Conservation (phyloP, 352 stramenopile genomes). For the Phytopythium delawarense region DNA sequence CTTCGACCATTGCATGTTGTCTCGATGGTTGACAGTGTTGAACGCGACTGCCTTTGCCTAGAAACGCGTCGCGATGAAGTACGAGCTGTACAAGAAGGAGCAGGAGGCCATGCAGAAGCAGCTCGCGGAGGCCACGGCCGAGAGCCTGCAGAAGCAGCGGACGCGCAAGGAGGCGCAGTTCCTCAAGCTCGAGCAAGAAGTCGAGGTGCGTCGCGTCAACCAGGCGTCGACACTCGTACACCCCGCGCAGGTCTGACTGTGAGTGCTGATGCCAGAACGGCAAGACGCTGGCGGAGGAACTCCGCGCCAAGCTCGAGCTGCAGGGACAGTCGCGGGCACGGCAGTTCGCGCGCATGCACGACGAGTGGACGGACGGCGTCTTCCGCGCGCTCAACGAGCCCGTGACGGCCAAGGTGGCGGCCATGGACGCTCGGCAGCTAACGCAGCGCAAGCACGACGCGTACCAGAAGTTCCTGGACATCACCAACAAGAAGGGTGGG, state of each 20-base stretch:
- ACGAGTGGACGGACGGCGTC: constrained; percentile 60
- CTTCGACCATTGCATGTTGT: not conserved
- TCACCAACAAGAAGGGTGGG: constrained; percentile 77
- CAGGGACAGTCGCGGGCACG: constrained; percentile 58
- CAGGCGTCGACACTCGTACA: too few relatives aligned
- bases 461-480: constrained; percentile 76
- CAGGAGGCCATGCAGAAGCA: constrained; percentile 61
- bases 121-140: constrained; percentile 51
- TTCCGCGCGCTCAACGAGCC: constrained; percentile 74
- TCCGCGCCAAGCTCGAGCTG: constrained; percentile 56
- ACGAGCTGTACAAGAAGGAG: constrained; percentile 69
- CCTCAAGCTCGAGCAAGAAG: constrained; percentile 61
- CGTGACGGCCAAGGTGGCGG: constrained; percentile 43
- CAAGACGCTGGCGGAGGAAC: constrained; percentile 51
- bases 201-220: constrained; percentile 34
- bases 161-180: constrained; percentile 66
- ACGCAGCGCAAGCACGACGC: constrained; percentile 47
- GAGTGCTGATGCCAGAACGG: constrained; percentile 25
- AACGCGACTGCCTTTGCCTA: constrained; percentile 9
- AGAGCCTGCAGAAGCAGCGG: constrained; percentile 59
- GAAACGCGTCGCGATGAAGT: constrained; percentile 71
- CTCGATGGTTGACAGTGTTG: not conserved
- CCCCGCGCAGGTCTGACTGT: too few relatives aligned
- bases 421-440: constrained; percentile 41
- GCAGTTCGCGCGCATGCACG: constrained; percentile 68